Percentiles rank a stretch among this genome's conserved stretches.
Conservation (phyloP, 2,329 filamentous ascomycete genomes). For the Kalaharituber pfeilii region DNA sequence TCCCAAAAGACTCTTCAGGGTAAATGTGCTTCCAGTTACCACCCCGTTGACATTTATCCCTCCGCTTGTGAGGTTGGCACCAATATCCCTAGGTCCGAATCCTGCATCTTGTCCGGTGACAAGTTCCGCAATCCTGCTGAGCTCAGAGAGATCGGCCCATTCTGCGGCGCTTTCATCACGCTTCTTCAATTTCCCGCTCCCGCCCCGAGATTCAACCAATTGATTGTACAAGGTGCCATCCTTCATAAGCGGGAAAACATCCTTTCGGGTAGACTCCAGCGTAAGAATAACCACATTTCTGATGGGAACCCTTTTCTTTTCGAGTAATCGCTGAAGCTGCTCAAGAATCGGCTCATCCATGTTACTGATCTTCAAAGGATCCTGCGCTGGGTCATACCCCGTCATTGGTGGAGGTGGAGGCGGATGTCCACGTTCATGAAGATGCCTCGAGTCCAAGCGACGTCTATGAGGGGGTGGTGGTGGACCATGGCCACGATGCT, state of each 20-base stretch:
- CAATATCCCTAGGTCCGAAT: conserved; percentile 20
- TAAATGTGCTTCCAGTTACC: conserved; percentile 27
- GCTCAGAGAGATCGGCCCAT: conserved; percentile 22
- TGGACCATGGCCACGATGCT: conserved; percentile 7
- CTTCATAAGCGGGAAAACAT: conserved; percentile 28
- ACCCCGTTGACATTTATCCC: conserved; percentile 28
- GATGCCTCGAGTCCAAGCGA: too few species aligned
- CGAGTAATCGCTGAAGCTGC: conserved; percentile 23
- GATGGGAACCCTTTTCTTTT: conserved; percentile 25
- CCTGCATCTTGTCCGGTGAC: conserved; percentile 27
- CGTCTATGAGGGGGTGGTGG: too few species aligned
- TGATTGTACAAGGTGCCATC: conserved; percentile 25
- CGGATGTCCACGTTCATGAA: conserved; percentile 1
- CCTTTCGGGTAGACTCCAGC: conserved; percentile 29
- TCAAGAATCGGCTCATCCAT: conserved; percentile 24
- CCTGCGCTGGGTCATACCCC: conserved; percentile 25
- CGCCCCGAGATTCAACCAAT: conserved; percentile 24
- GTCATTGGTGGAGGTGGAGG: conserved; percentile 2
- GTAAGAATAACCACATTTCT: conserved; percentile 28
- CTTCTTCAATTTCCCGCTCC: conserved; percentile 10
- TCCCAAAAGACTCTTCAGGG: conserved; percentile 28
- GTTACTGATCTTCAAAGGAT: conserved; percentile 29
- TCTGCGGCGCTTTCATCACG: not conserved
- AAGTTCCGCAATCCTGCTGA: conserved; percentile 25
- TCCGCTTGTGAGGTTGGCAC: conserved; percentile 23